Conservation (phyloP, 1,284 basidiomycete genomes). For the Kwoniella shivajii region DNA sequence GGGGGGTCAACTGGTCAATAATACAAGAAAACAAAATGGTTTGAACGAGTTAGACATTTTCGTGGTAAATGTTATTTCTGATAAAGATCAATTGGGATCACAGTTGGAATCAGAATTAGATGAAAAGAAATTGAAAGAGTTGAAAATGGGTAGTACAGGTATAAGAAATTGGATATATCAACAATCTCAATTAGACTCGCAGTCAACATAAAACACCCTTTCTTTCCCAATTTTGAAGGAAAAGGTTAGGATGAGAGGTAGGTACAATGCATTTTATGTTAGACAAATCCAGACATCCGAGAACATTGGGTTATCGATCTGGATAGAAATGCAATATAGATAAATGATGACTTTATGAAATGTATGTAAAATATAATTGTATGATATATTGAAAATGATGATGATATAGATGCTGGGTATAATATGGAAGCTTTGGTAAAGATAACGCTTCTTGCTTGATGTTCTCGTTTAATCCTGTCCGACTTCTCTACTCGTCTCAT, state of each 20-base stretch:
- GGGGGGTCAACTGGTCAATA: constrained; percentile 63
- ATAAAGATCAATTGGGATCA: constrained; percentile 6
- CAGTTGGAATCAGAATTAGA: constrained; percentile 61
- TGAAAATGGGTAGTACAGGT: constrained; percentile 88
- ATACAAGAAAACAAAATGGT: constrained; percentile 26
- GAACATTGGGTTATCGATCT: too few relatives aligned
- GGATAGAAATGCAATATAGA: neutral
- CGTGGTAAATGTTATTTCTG: constrained; percentile 80
- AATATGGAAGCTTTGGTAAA: too few relatives aligned
- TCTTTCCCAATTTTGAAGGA: too few relatives aligned
- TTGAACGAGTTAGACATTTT: constrained; percentile 69
- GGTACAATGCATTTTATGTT: too few relatives aligned
- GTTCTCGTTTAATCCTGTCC: constrained; percentile 24
- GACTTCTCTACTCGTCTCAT: constrained; percentile 27
- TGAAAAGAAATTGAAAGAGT: constrained; percentile 66
- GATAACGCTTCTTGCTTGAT: too few relatives aligned
- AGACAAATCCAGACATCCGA: too few relatives aligned
- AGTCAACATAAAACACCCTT: neutral
- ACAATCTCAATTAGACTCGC: neutral
- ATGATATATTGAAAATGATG: constrained; percentile 6
- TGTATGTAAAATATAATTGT: neutral
- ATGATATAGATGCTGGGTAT: constrained; percentile 9
- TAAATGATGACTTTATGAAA: neutral
- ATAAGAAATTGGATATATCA: constrained; percentile 76
- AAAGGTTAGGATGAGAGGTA: too few relatives aligned